phyloP scores from a whole-genome alignment of 768 basidiomycete species.

The Russula lepida region DNA sequence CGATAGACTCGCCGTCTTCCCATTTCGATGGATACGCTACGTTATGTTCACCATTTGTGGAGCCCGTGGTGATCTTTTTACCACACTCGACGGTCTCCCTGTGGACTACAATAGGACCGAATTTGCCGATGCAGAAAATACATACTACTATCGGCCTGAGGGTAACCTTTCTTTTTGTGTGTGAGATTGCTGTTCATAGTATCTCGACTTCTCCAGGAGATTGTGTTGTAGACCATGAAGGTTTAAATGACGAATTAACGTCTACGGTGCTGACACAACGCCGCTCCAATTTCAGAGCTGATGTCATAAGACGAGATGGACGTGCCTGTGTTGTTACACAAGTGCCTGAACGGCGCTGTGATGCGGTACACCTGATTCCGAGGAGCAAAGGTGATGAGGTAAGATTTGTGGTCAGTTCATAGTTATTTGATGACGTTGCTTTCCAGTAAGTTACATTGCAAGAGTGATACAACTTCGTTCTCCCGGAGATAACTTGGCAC shows the following conservation, averaged over 20 bases:
- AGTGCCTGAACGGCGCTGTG: fast-evolving
- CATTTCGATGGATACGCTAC: background rate
- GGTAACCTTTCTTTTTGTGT: background rate
- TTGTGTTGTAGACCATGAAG: background rate
- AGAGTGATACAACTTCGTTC: background rate
- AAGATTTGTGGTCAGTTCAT: background rate
- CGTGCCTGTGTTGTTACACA: background rate
- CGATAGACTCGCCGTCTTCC: background rate
- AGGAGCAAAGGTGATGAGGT: background rate
- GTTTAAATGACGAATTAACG: background rate
- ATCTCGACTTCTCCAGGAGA: background rate
- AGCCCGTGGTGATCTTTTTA: too few species aligned
- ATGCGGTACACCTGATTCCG: background rate
- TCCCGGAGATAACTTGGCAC: background rate
- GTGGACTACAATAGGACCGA: background rate
- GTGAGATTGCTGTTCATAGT: background rate
- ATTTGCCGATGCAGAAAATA: background rate
- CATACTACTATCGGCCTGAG: background rate
- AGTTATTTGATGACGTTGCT: background rate
- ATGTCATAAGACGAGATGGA: too few species aligned
- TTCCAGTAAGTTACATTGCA: background rate
- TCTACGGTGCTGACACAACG: background rate
- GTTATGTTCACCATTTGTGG: background rate
- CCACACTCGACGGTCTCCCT: background rate
- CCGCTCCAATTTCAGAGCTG: background rate